Evolutionary conservation across 805 yeast species (phyloP).

Genomic region (Trichomonascus vanleenenianus): DNA sequence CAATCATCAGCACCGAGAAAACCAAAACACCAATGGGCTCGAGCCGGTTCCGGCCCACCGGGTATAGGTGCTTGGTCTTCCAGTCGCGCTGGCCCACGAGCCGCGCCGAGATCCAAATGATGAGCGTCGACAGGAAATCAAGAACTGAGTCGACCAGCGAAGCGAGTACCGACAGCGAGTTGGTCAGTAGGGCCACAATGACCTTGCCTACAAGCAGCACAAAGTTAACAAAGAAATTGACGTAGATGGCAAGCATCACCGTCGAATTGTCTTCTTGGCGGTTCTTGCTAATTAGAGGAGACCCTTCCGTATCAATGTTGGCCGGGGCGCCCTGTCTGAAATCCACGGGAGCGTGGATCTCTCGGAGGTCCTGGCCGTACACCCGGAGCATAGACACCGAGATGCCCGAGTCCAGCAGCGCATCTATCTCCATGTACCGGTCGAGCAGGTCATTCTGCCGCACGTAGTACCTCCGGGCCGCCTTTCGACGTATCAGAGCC

Average conservation of each 20-base stretch:
- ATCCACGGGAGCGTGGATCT: constrained; percentile 21
- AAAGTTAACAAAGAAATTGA: constrained; percentile 52
- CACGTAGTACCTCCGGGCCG: constrained; percentile 40
- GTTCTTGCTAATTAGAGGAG: constrained; percentile 43
- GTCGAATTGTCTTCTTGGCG: constrained; percentile 37
- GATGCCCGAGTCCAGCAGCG: constrained; percentile 61
- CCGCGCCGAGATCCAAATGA: constrained; percentile 53
- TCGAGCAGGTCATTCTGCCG: constrained; percentile 54
- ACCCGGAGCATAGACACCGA: constrained; percentile 56
- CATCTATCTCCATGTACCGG: constrained; percentile 52
- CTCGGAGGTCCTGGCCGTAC: constrained; percentile 38
- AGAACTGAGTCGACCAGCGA: constrained; percentile 70
- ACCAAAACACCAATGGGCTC: constrained; percentile 76
- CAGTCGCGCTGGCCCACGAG: constrained; percentile 36
- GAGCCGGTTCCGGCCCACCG: constrained; percentile 63
- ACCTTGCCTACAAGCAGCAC: constrained; percentile 53
- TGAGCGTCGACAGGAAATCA: constrained; percentile 67
- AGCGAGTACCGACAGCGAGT: constrained; percentile 69
- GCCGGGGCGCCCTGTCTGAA: constrained; percentile 44
- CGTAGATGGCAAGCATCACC: constrained; percentile 53
- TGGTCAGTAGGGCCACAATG: constrained; percentile 53
- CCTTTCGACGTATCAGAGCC: constrained; percentile 21
- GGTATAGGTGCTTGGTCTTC: constrained; percentile 38
- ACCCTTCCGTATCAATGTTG: constrained; percentile 49
- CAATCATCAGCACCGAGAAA: constrained; percentile 61